Base-by-base conservation (phyloP, 2,329 filamentous ascomycete genomes). In the Clonostachys rhizophaga region DNA sequence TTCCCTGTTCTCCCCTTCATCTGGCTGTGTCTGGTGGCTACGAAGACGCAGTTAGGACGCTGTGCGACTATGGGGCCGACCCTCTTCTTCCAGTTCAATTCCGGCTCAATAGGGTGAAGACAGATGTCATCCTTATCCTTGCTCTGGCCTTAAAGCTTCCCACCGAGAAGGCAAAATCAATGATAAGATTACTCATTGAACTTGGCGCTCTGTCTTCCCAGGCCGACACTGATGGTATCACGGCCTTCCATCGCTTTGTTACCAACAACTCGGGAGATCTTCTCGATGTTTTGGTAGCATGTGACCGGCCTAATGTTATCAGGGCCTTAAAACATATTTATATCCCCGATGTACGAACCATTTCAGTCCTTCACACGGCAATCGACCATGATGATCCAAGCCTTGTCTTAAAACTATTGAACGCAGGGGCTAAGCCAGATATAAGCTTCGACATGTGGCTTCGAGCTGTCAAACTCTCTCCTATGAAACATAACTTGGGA, bases 11-110 rank as follows among this genome's bases (percentile, higher is more conserved):
- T 12, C 82, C 90, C 2, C 72, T 95, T 6, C 90, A 95, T 61
- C 75, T 91, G 24, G 90, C 90, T 7, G 90, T 95, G 50, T 62
- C 88, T 2, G 79, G 81, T 49, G 89, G 88, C 0, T 84, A 92
- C 53, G 70, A 78, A 24, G 76, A 86, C 5, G 78, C 83, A 11
- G 87, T 92, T 14, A 80, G 83, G 48, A 64, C 81, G 20, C 76
- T 95, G 6, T 86, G 87, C 45, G 72, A 83, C 42, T 94, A 89
- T 58, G 90, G 88, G 7, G 88, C 89, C 6, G 89, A 95, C 61
- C 75, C 86, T 1, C 70, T 91, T 14, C 70, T 90, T 18, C 89
- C 89, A 0, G 73, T 94, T 59, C 91, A 91, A 62, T 73, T 86
- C 24, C 58, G 78, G 11, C 64, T 74, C 47, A 63, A 68, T 2